phyloP scores from a whole-genome alignment of 2,329 filamentous ascomycete species.

The Lecanicillium sp. region DNA sequence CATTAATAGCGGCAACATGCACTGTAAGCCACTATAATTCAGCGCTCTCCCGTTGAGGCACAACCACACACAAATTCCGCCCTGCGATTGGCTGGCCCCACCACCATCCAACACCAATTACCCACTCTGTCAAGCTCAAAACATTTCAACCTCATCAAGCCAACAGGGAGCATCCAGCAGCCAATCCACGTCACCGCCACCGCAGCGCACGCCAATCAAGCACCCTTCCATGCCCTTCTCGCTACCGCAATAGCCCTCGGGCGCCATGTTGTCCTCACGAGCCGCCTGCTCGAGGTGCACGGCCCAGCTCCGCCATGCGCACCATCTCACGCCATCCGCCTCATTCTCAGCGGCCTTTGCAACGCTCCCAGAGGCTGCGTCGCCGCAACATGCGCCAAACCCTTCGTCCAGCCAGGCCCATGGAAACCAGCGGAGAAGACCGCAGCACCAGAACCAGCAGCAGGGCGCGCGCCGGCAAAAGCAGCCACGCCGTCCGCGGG shows the following conservation, averaged over 20 bases:
- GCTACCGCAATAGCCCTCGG: constrained; percentile 1
- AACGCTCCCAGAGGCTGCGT: neutral
- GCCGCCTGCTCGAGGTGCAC: constrained; percentile 27
- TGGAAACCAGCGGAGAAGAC: neutral
- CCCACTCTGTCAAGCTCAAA: neutral
- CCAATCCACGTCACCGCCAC: neutral
- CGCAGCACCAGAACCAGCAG: neutral
- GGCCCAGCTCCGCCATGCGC: constrained; percentile 16
- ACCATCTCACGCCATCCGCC: constrained; percentile 7
- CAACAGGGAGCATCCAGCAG: neutral
- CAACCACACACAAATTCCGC: no score
- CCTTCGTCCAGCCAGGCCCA: no score
- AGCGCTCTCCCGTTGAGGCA: no score
- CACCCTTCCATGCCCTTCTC: neutral
- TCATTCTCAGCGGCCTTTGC: constrained; percentile 4
- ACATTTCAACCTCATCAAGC: neutral
- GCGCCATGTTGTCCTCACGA: constrained; percentile 26
- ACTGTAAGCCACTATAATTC: no score
- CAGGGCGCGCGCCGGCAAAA: no score
- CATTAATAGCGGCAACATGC: no score
- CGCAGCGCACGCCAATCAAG: no score
- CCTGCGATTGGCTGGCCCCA: no score
- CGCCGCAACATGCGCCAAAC: neutral
- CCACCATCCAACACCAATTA: neutral
- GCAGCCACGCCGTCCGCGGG: neutral